These are phyloP conservation scores for Aspergillus quadrilineatus DNA, from an alignment of 2,329 filamentous ascomycete genomes.

Conservation along the genomic window DNA sequence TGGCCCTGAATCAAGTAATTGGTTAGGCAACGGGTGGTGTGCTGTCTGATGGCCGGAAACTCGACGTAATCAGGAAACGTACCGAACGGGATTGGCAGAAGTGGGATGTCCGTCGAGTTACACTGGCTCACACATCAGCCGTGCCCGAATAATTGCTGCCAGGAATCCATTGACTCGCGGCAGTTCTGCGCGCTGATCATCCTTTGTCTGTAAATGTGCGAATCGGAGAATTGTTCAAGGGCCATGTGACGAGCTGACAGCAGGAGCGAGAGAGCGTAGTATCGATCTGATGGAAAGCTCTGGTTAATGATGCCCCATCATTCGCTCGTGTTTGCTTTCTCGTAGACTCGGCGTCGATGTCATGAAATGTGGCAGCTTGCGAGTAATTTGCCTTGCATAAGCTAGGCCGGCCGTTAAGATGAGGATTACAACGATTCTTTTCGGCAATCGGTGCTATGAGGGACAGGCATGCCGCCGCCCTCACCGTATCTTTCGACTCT, in stretches of 20 bases:
- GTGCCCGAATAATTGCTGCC: not conserved
- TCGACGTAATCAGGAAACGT: not conserved
- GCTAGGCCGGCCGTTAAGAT: not conserved
- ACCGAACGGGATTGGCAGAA: not conserved
- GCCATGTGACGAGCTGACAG: conserved; percentile 8
- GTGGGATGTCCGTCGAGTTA: not conserved
- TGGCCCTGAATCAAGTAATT: not conserved
- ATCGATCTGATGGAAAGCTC: not conserved
- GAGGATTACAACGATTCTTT: not conserved
- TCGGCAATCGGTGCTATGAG: not conserved
- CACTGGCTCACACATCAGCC: not conserved
- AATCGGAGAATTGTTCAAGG: conserved; percentile 11
- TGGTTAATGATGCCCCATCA: not conserved
- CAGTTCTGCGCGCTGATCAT: not conserved
- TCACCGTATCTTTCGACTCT: conserved; percentile 24
- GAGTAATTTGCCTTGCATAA: conserved; percentile 18
- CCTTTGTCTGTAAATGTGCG: conserved; percentile 4
- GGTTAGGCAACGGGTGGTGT: not conserved
- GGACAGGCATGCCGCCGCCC: conserved; percentile 11
- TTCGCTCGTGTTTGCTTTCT: not conserved
- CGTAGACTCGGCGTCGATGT: not conserved
- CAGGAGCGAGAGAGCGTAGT: not conserved
- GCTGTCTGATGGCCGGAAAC: not conserved
- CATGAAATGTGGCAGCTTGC: conserved; percentile 1
- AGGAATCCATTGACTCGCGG: not conserved